Evolutionary conservation across 805 yeast genomes (phyloP).

Genomic region (Saccharomycopsis synnaedendra): DNA sequence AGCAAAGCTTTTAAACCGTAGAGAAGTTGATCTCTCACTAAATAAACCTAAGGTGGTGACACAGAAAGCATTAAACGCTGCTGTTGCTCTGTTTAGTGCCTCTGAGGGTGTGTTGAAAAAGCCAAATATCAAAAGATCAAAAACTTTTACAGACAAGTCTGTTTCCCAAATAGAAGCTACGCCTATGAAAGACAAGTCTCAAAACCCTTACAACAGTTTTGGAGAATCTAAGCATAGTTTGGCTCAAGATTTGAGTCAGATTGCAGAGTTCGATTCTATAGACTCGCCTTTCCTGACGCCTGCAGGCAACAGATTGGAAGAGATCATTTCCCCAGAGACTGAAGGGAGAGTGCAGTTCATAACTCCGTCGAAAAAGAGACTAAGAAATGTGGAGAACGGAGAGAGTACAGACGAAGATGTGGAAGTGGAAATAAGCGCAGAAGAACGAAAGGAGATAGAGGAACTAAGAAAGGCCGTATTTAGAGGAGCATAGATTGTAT

Average conservation of each 20-base stretch:
- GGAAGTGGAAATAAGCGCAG: too few relatives aligned
- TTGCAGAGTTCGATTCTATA: not conserved
- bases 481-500: too few relatives aligned
- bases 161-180: conserved; percentile 16
- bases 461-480: too few relatives aligned
- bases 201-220: not conserved
- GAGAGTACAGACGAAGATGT: too few relatives aligned
- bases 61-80: not conserved
- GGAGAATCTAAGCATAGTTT: not conserved
- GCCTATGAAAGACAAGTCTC: conserved; percentile 5
- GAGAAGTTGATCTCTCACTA: conserved; percentile 14
- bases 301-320: not conserved
- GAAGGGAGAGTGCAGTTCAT: not conserved
- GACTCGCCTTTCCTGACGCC: not conserved
- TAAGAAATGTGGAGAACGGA: too few relatives aligned
- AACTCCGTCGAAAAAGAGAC: too few relatives aligned
- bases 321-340: conserved; percentile 1
- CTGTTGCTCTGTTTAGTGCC: not conserved
- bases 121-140: conserved; percentile 5
- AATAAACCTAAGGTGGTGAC: not conserved
- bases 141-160: conserved; percentile 6
- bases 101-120: not conserved
- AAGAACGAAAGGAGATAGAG: too few relatives aligned
- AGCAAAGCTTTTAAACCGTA: conserved; percentile 6
- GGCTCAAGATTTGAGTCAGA: not conserved